Evolutionary conservation across 768 basidiomycete genomes (phyloP).

Genomic region (Hericium erinaceus): DNA sequence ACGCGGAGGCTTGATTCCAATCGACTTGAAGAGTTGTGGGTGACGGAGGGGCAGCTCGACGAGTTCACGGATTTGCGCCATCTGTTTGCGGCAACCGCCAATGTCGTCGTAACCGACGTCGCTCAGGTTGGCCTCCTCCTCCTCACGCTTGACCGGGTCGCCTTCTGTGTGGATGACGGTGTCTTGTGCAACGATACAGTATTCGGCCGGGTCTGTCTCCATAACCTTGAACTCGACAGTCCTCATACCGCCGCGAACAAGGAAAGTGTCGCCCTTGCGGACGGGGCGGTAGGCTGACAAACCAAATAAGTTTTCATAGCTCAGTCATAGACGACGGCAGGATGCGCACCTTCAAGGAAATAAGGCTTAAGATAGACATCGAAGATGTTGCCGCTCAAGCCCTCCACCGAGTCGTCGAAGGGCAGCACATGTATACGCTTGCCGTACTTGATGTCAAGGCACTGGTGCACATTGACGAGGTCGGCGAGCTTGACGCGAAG

Average conservation of each 20-base stretch:
- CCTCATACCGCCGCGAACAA: slow-evolving; percentile 96
- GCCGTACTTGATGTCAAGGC: slow-evolving; percentile 97
- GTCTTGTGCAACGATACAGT: slow-evolving; percentile 98
- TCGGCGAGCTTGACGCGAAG: slow-evolving; percentile 96
- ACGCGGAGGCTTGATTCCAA: slow-evolving; percentile 99
- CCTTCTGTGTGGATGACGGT: slow-evolving; percentile 98
- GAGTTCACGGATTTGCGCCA: slow-evolving; percentile 99
- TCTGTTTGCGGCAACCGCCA: slow-evolving; percentile 98
- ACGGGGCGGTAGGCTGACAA: slow-evolving; percentile 66
- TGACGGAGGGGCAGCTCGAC: slow-evolving; percentile 97
- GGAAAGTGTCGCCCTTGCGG: slow-evolving; percentile 97
- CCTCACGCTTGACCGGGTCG: slow-evolving; percentile 97
- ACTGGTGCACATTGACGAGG: slow-evolving; percentile 91
- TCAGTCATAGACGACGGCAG: not conserved
- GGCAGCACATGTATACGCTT: slow-evolving; percentile 95
- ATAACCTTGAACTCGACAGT: slow-evolving; percentile 99
- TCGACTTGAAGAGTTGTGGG: slow-evolving; percentile 98
- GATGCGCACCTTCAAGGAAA: slow-evolving; percentile 79
- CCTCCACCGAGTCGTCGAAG: slow-evolving; percentile 97
- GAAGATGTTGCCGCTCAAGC: slow-evolving; percentile 95
- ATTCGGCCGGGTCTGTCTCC: slow-evolving; percentile 96
- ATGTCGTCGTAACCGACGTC: slow-evolving; percentile 99
- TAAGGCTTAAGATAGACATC: slow-evolving; percentile 99
- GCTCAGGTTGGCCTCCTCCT: slow-evolving; percentile 92
- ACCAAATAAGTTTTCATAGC: not conserved